These are phyloP conservation scores for Alternaria sp. DNA, from an alignment of 2,329 filamentous ascomycete species.

Conservation along the genomic window DNA sequence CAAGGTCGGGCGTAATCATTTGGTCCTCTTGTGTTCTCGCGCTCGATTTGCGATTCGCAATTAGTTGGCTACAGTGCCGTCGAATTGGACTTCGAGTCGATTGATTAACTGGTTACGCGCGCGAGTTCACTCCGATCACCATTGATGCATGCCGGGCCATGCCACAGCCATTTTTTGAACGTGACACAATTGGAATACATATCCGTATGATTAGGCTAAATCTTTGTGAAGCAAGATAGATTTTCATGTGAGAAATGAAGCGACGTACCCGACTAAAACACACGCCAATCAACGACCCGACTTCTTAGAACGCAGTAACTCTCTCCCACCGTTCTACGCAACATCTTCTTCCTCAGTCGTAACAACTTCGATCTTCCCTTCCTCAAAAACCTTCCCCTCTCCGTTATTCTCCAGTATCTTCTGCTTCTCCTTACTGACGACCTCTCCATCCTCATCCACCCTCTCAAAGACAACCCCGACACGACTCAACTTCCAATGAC, in stretches of 20 bases:
- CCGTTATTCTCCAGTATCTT: too few species aligned
- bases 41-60: not conserved
- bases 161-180: not conserved
- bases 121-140: not conserved
- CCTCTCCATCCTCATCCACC: not conserved
- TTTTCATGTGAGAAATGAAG: not conserved
- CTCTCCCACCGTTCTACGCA: not conserved
- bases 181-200: not conserved
- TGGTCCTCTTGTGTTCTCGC: not conserved
- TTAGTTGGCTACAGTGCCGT: not conserved
- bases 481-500: constrained; percentile 16
- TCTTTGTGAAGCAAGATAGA: not conserved
- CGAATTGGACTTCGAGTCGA: not conserved
- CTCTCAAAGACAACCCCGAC: constrained; percentile 9
- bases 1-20: not conserved
- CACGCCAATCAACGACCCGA: not conserved
- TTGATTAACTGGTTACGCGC: not conserved
- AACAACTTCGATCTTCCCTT: not conserved
- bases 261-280: not conserved
- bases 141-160: not conserved
- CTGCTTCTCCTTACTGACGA: not conserved
- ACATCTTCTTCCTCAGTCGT: not conserved
- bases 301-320: not conserved
- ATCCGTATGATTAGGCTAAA: not conserved
- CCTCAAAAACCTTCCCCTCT: not conserved